phyloP scores from a whole-genome alignment of 2,329 filamentous ascomycete genomes.

The Sporothrix curviconia region DNA sequence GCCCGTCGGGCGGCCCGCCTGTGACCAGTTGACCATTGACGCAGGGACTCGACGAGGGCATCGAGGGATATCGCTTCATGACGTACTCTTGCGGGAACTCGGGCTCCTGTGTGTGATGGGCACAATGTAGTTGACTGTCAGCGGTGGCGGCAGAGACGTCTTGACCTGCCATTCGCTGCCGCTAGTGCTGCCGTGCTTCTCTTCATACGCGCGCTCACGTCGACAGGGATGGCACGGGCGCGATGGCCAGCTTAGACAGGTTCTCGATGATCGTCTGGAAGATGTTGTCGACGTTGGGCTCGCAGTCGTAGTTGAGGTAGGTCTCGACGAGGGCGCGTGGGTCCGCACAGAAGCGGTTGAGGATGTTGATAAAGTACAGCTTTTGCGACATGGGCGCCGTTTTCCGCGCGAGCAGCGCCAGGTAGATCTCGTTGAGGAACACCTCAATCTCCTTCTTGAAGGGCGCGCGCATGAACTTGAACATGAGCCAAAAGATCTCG shows the following conservation, averaged over 20 bases:
- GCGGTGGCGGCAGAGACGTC: constrained; percentile 76
- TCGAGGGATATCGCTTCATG: constrained; percentile 87
- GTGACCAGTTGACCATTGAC: constrained; percentile 88
- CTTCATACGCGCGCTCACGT: constrained; percentile 80
- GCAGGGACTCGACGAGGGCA: constrained; percentile 77
- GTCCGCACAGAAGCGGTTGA: constrained; percentile 78
- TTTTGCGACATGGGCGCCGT: constrained; percentile 87
- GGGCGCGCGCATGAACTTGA: constrained; percentile 85
- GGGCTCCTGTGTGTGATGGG: constrained; percentile 53
- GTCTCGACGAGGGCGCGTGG: constrained; percentile 86
- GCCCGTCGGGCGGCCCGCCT: constrained; percentile 56
- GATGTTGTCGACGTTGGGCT: constrained; percentile 91
- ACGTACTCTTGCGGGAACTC: constrained; percentile 83
- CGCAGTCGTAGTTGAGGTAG: constrained; percentile 98
- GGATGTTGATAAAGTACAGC: constrained; percentile 78
- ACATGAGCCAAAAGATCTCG: constrained; percentile 97
- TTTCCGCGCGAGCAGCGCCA: constrained; percentile 81
- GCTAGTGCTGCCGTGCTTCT: constrained; percentile 59
- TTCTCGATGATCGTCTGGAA: constrained; percentile 95
- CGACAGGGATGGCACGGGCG: constrained; percentile 65
- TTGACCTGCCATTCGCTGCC: constrained; percentile 77
- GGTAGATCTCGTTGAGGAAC: constrained; percentile 94
- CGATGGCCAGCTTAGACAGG: constrained; percentile 77
- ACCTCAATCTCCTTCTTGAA: constrained; percentile 99
- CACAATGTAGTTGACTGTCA: constrained; percentile 71